Evolutionary conservation across 345 rosid genomes (phyloP).

Genomic region (Citrus trifoliata): DNA sequence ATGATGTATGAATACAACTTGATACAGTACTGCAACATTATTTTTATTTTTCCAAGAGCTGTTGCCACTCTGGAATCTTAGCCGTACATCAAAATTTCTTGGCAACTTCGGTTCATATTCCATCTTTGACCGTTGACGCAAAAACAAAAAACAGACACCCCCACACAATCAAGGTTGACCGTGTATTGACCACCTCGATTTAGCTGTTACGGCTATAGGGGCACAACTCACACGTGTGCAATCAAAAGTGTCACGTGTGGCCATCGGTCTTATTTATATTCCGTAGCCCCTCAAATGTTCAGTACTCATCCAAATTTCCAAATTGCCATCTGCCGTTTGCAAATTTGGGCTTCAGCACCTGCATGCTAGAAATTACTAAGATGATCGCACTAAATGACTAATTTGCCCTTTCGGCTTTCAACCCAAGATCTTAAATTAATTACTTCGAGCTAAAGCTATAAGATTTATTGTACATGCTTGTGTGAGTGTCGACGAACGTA

Average conservation of each 20-base stretch:
- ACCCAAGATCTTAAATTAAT: no score
- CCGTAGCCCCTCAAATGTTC: not conserved
- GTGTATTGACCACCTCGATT: not conserved
- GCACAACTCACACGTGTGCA: constrained; percentile 2
- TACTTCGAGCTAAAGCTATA: no score
- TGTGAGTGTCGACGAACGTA: no score
- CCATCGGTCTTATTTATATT: no score
- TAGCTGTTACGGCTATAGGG: not conserved
- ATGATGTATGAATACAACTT: no score
- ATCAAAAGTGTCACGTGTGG: not conserved
- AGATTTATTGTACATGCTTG: no score
- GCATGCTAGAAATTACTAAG: not conserved
- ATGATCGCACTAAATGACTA: not conserved
- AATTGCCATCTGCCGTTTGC: not conserved
- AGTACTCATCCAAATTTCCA: not conserved
- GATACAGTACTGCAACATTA: no score
- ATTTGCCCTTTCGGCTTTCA: not conserved
- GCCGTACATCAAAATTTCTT: no score
- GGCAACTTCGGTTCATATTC: no score
- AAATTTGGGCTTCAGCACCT: not conserved
- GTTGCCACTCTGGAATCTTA: no score
- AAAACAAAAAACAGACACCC: no score
- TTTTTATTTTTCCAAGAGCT: no score
- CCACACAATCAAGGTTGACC: not conserved
- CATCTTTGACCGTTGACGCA: not conserved